These are phyloP conservation scores for Herpetomonas muscarum DNA, from an alignment of 208 protist genomes.

Conservation along the genomic window DNA sequence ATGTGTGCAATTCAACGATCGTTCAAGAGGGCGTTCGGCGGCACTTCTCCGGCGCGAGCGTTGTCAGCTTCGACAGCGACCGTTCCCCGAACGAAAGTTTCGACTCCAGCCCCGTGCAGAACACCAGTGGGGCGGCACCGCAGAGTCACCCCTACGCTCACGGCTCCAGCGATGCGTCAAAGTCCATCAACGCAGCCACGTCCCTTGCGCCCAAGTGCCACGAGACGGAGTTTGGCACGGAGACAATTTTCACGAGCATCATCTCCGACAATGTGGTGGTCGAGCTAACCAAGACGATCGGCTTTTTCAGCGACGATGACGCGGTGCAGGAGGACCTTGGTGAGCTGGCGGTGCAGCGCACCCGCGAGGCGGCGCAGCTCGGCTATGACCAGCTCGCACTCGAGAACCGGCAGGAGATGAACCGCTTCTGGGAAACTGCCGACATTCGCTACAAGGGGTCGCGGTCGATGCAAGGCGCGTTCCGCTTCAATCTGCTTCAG, in stretches of 20 bases:
- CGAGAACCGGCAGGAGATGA: slow-evolving; percentile 61
- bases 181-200: slow-evolving; percentile 17
- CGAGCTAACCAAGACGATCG: slow-evolving; percentile 79
- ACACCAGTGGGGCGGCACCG: neutral
- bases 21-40: slow-evolving; percentile 7
- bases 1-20: slow-evolving; percentile 51
- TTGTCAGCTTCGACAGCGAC: slow-evolving; percentile 11
- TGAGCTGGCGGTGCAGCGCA: slow-evolving; percentile 59
- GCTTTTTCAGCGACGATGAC: slow-evolving; percentile 76
- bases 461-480: slow-evolving; percentile 57
- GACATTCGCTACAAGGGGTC: slow-evolving; percentile 60
- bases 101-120: neutral
- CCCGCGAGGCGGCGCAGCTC: slow-evolving; percentile 41
- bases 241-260: slow-evolving; percentile 77
- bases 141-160: neutral
- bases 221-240: slow-evolving; percentile 60
- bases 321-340: slow-evolving; percentile 74
- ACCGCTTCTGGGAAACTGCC: slow-evolving; percentile 62
- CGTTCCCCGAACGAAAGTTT: slow-evolving; percentile 1
- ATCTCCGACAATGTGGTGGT: slow-evolving; percentile 61
- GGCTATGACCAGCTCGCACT: slow-evolving; percentile 60
- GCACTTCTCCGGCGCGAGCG: slow-evolving; percentile 9
- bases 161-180: slow-evolving; percentile 3
- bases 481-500: slow-evolving; percentile 87
- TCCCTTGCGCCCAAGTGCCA: slow-evolving; percentile 43